Evolutionary conservation across 495 filamentous ascomycete genomes (phyloP), one percentile per base, ranked within the genome.

Genomic region (Aspergillus carlsbadensis): DNA sequence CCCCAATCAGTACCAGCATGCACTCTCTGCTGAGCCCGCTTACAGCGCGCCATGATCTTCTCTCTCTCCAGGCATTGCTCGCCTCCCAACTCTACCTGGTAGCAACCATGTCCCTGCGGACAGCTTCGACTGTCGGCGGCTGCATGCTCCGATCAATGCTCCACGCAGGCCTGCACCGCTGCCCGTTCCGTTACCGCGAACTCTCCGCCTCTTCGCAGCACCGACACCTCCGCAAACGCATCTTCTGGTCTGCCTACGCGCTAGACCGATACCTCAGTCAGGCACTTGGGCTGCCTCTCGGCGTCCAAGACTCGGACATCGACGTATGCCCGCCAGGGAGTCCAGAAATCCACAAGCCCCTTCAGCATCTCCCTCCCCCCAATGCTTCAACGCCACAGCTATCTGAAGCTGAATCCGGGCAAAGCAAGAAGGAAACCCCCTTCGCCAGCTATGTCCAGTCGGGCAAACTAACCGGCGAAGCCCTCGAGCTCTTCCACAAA

Each of bases 241-340:
- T 81, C 34, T 81, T 81, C 60, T 81, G 78, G 78, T 78, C 71
- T 49, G 75, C 74, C 0, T 81, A 81, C 59, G 70, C 70, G 14
- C 70, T 80, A 39, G 78, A 80, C 55, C 65, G 78, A 8, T 80
- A 76, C 50, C 56, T 80, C 20, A 78, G 76, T 22, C 74, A 79
- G 47, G 70, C 74, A 0, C 64, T 81, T 11, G 78, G 78, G 0
- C 60, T 76, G 14, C 73, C 73, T 1, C 68, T 76, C 10, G 73
- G 73, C 6, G 72, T 75, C 13, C 73, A 76, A 42, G 73, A 75
- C 58, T 76, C 70, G 0, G 72, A 75, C 56, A 69, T 74, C 43
- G 70, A 77, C 53, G 73, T 75, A 8, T 75, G 73, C 58, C 57
- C 66, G 11, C 69, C 72, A 18, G 68, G 65, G 2, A 63, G 60